phyloP scores from a whole-genome alignment of 2,329 filamentous ascomycete species.

The Exophiala sp. region DNA sequence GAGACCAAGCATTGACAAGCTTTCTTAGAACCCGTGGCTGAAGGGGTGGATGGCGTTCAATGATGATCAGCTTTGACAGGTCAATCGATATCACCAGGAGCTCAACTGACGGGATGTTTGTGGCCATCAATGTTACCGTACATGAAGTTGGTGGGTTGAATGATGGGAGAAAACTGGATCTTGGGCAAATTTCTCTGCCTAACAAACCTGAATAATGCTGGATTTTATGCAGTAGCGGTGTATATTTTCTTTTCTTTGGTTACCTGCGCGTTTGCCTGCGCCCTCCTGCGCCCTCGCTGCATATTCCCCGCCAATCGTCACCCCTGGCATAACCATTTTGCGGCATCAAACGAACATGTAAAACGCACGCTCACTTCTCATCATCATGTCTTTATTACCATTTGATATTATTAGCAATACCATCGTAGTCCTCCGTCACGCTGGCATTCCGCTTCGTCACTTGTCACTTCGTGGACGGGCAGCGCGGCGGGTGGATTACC shows the following conservation, averaged over 20 bases:
- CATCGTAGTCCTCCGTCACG: no score
- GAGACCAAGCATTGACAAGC: conserved; percentile 21
- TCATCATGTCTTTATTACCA: no score
- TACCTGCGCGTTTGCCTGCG: background rate
- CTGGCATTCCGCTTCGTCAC: conserved; percentile 1
- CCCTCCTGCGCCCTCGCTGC: background rate
- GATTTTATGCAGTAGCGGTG: no score
- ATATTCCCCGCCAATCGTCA: background rate
- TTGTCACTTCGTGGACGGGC: background rate
- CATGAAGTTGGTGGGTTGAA: no score
- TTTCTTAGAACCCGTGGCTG: conserved; percentile 17
- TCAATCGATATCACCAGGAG: no score
- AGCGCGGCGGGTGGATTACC: no score
- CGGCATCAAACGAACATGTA: background rate
- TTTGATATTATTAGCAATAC: no score
- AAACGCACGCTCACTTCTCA: background rate
- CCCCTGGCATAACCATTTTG: background rate
- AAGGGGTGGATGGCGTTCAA: conserved; percentile 4
- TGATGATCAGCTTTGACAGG: background rate
- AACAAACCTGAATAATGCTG: no score
- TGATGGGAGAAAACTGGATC: no score
- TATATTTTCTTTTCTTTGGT: no score
- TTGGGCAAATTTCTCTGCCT: no score
- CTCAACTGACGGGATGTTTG: background rate
- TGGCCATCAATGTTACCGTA: background rate